Conservation (phyloP, 352 stramenopile species). For the Globisporangium megalacanthum region DNA sequence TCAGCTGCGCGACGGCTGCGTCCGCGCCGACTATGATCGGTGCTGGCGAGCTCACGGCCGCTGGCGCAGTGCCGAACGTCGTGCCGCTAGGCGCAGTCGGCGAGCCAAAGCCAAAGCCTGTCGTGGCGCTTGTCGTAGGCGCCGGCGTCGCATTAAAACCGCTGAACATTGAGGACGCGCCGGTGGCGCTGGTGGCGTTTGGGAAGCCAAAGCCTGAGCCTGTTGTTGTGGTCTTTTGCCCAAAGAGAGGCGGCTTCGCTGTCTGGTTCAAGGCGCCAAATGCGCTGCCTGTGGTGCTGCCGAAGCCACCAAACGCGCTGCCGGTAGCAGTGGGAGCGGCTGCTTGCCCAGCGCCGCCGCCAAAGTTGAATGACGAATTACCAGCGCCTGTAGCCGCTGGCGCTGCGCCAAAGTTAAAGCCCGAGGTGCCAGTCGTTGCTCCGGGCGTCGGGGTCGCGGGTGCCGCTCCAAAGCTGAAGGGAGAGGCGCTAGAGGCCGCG, state of each 20-base stretch:
- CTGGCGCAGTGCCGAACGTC: constrained; percentile 29
- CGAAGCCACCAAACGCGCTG: constrained; percentile 15
- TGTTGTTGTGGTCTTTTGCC: constrained; percentile 27
- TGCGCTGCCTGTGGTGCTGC: constrained; percentile 1
- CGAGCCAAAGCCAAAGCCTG: constrained; percentile 27
- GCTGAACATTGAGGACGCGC: constrained; percentile 22
- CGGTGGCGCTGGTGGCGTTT: constrained; percentile 11
- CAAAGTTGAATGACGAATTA: constrained; percentile 9
- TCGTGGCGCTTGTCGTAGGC: background rate
- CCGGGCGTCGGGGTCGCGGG: background rate
- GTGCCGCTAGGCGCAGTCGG: constrained; percentile 14
- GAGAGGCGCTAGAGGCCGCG: constrained; percentile 1
- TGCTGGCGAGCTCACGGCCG: constrained; percentile 35
- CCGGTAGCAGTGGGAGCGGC: background rate
- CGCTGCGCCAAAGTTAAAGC: constrained; percentile 17
- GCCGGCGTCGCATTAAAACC: constrained; percentile 21
- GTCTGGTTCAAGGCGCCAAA: constrained; percentile 15
- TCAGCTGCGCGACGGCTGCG: constrained; percentile 71
- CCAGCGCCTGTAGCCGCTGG: background rate
- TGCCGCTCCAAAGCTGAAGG: constrained; percentile 17
- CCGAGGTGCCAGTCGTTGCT: constrained; percentile 3
- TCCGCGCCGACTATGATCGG: constrained; percentile 74
- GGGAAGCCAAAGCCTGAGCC: constrained; percentile 30
- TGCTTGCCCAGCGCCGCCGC: background rate
- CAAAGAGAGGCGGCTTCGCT: constrained; percentile 47